phyloP scores from a whole-genome alignment of 2,329 filamentous ascomycete genomes.

The Colletotrichum sublineola region DNA sequence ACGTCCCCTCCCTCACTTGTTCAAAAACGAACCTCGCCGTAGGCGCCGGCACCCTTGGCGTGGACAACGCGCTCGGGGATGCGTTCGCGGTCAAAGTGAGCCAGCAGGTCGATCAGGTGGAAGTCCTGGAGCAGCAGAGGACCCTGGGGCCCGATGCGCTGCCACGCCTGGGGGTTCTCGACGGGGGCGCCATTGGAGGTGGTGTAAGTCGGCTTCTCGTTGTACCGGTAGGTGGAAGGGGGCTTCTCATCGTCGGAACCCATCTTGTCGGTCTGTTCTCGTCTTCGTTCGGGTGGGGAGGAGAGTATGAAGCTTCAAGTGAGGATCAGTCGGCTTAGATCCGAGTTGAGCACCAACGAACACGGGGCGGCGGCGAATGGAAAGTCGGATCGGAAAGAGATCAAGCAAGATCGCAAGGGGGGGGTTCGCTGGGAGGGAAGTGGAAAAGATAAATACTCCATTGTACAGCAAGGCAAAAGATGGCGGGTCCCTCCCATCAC shows the following conservation, averaged over 20 bases:
- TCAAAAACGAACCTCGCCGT: slow-evolving; percentile 54
- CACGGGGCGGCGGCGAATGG: slow-evolving; percentile 19
- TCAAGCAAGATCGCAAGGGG: slow-evolving; percentile 15
- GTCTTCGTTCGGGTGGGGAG: slow-evolving; percentile 6
- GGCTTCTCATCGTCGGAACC: slow-evolving; percentile 59
- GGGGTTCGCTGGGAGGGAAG: slow-evolving; percentile 23
- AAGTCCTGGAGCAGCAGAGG: slow-evolving; percentile 75
- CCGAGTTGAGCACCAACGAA: slow-evolving; percentile 13
- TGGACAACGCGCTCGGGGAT: slow-evolving; percentile 68
- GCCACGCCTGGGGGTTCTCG: slow-evolving; percentile 61
- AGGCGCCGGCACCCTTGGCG: slow-evolving; percentile 69
- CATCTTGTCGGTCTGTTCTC: slow-evolving; percentile 51
- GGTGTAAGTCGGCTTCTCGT: slow-evolving; percentile 70
- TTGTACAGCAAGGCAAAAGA: slow-evolving; percentile 21
- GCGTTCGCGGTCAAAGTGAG: slow-evolving; percentile 65
- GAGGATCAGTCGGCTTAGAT: not conserved
- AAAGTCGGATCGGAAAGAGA: slow-evolving; percentile 31
- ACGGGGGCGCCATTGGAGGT: slow-evolving; percentile 72
- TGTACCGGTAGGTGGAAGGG: slow-evolving; percentile 64
- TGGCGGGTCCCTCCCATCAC: slow-evolving; percentile 25
- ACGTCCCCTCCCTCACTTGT: no score
- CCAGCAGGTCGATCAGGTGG: slow-evolving; percentile 73
- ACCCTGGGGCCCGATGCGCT: slow-evolving; percentile 68
- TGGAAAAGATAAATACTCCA: slow-evolving; percentile 30
- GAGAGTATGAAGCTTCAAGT: not conserved